Evolutionary conservation across 805 yeast species (phyloP).

Genomic region (Pichia exigua): DNA sequence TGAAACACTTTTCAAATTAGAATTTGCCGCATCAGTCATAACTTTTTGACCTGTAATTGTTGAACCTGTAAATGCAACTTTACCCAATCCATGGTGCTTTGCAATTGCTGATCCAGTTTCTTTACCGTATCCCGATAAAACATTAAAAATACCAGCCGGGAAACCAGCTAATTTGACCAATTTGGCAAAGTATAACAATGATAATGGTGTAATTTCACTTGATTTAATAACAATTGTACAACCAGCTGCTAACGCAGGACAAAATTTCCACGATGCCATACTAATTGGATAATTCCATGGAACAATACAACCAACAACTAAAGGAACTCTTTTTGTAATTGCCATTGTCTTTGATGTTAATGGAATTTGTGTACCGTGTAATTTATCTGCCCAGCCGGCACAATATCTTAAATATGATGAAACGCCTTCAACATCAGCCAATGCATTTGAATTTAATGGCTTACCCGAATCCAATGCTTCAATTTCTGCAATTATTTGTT

Average conservation of each 20-base stretch:
- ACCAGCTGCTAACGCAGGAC: conserved; percentile 78
- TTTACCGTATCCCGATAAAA: conserved; percentile 62
- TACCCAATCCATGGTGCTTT: conserved; percentile 47
- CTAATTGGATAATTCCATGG: conserved; percentile 69
- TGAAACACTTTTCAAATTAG: conserved; percentile 55
- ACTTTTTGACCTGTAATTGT: conserved; percentile 60
- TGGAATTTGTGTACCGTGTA: conserved; percentile 36
- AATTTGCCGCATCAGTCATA: conserved; percentile 58
- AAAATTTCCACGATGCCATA: conserved; percentile 77
- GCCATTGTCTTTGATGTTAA: conserved; percentile 42
- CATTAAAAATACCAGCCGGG: conserved; percentile 71
- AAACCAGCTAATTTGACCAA: conserved; percentile 59
- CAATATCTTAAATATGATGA: conserved; percentile 41
- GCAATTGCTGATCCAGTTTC: conserved; percentile 65
- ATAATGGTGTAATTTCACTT: conserved; percentile 70
- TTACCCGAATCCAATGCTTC: conserved; percentile 54
- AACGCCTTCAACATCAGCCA: conserved; percentile 40
- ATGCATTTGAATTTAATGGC: conserved; percentile 40
- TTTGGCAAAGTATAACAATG: conserved; percentile 53
- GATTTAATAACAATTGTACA: conserved; percentile 66
- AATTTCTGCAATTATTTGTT: conserved; percentile 41
- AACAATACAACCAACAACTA: conserved; percentile 59
- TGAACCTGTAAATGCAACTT: conserved; percentile 60
- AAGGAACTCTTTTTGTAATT: conserved; percentile 61
- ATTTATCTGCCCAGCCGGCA: conserved; percentile 59